A percentile compares a stretch with the other conserved stretches of the same genome.
Evolutionary conservation across 345 rosid genomes (phyloP).

Genomic region (Lenwebbia sp.): DNA sequence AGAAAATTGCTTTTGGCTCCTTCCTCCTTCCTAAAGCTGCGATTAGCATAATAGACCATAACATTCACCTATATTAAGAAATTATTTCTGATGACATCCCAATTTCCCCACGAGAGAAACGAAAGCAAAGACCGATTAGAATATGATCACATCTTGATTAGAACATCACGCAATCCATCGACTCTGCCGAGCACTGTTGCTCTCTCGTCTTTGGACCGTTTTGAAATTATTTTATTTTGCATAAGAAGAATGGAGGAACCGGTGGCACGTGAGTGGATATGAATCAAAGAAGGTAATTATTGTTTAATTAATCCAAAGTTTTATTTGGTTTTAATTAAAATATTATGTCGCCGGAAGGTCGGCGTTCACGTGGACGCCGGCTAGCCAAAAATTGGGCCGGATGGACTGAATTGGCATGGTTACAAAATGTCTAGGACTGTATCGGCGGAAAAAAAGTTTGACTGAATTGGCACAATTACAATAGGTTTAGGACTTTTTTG

Average conservation of each 20-base stretch:
- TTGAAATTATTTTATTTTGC: not conserved
- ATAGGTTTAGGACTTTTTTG: no score
- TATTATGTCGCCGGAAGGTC: no score
- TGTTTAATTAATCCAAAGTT: not conserved
- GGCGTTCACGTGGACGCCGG: no score
- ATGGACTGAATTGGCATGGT: no score
- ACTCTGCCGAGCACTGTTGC: not conserved
- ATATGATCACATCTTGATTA: not conserved
- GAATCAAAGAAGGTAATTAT: not conserved
- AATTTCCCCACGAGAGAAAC: not conserved
- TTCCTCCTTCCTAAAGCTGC: not conserved
- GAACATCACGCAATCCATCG: not conserved
- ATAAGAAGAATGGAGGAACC: not conserved
- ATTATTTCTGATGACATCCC: not conserved
- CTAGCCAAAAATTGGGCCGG: no score
- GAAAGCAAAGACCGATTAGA: not conserved
- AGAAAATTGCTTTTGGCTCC: not conserved
- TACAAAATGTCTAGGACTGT: no score
- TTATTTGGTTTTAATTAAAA: no score
- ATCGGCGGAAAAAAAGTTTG: no score
- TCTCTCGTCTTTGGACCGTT: not conserved
- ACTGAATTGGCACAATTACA: no score
- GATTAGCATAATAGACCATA: not conserved
- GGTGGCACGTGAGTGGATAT: not conserved
- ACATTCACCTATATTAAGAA: not conserved